Conservation (phyloP, 1,139 yeast genomes). For the Hemisphaericaspora xylanilytica region DNA sequence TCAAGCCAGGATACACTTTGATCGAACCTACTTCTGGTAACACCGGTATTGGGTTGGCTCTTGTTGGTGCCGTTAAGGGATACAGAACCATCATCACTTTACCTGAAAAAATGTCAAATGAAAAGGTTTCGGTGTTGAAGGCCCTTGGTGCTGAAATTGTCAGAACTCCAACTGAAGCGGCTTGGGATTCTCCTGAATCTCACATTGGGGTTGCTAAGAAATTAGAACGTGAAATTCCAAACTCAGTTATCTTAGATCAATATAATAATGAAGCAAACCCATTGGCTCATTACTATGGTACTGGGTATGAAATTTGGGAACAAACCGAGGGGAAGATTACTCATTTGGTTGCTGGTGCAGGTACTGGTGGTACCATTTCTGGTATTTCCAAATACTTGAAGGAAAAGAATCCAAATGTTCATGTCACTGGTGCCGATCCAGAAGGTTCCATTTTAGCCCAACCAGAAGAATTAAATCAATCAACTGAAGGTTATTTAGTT, state of each 20-base stretch:
- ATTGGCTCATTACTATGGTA: conserved; percentile 78
- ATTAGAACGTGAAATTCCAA: conserved; percentile 80
- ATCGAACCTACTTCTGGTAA: conserved; percentile 91
- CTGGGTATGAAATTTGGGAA: conserved; percentile 84
- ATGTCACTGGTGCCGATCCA: conserved; percentile 82
- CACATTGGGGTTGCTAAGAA: conserved; percentile 87
- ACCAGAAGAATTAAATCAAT: conserved; percentile 70
- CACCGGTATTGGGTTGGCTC: conserved; percentile 86
- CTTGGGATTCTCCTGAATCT: conserved; percentile 90
- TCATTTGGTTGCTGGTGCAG: conserved; percentile 86
- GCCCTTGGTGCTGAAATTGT: conserved; percentile 90
- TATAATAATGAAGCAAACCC: conserved; percentile 80
- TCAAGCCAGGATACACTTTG: conserved; percentile 81
- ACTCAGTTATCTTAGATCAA: conserved; percentile 83
- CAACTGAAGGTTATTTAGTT: conserved; percentile 66
- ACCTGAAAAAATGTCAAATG: conserved; percentile 93
- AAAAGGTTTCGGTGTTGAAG: conserved; percentile 82
- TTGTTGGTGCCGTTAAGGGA: conserved; percentile 84
- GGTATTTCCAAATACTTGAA: conserved; percentile 79
- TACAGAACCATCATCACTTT: conserved; percentile 85
- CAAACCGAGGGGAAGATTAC: conserved; percentile 73
- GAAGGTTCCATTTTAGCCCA: conserved; percentile 81
- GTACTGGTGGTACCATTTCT: conserved; percentile 82
- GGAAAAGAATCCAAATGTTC: conserved; percentile 62
- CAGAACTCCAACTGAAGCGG: conserved; percentile 91